Evolutionary conservation across 805 yeast genomes (phyloP), one percentile per base, ranked within the genome.

Genomic region (Wickerhamiella siamensis): DNA sequence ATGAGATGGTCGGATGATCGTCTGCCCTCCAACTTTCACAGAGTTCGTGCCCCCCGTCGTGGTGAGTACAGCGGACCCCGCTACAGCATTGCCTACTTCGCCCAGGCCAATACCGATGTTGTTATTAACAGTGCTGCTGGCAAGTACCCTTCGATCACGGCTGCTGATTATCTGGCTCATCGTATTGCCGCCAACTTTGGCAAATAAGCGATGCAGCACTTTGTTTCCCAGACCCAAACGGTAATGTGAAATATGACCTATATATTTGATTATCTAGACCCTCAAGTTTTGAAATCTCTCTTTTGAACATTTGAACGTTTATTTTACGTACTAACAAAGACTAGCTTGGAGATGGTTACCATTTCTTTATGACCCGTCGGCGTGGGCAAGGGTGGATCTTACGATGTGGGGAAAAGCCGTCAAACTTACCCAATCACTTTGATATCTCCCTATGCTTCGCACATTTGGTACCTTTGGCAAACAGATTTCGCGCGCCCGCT

Each of bases 1-100:
- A 45, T 44, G 47, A 41, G 47, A 9, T 47, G 50, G 50, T 35
- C 42, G 12, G 46, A 44, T 22, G 47, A 47, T 32, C 20, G 34
- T 20, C 37, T 47, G 16, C 39, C 37, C 21, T 47, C 50, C 1
- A 47, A 44, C n/a, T 33, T 47, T 12, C 50, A 47, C 37, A 43
- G 50, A 5, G 50, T 47, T 9, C 40, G 47, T 10, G 18, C 29
- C 31, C 50, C 50, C 6, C 27, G 33, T 12, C 20, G 31, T 0
- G 44, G 41, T 14, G 50, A 47, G 20, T 39, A 39, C 33, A 33
- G 38, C 5, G 41, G 40, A 9, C 31, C 42, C 15, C 39, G 50
- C 31, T 44, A 47, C 33, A 22, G 40, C 4, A 44, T 47, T 15
- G 50, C 42, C 4, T 47, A 36, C 32, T 47, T 47, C 33, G 34